Evolutionary conservation across 345 rosid genomes (phyloP), one percentile per base, ranked within the genome.

Genomic region (Arabidopsis suecica): DNA sequence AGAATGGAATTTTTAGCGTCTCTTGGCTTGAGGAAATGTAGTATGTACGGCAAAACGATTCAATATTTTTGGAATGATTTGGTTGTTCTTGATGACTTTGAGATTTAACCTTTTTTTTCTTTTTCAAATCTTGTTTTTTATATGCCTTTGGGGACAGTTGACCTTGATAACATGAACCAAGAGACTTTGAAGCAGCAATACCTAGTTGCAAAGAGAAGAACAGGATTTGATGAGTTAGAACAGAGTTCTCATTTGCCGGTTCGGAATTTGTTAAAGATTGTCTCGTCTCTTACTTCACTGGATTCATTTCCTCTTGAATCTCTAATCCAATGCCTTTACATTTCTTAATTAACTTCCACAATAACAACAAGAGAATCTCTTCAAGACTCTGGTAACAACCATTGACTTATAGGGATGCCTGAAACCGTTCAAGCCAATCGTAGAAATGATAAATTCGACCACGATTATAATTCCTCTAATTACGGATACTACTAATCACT

Each of bases 11-110:
- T 40, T 40, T 4, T 69, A 18, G 93, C 65, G 44, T 90, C 60
- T 80, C 89, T 61, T 90, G 96, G 91, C 51, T 88, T 82, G 96
- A 90, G 70, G 89, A 90, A 2, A 28, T 28, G 3, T 28, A 28
- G 30, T 83, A 80, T 91, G 95, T 89, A 49, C 38, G 22, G 5
- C 16, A 28, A 32, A 25, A n/a, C 1, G 16, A 42, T 30, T n/a
- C 25, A 41, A 18, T 54, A 34, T 49, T n/a, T 72, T 12, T 55
- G 1, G 40, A 32, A 49, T 37, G 16, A 37, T 58, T 54, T 33
- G 37, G 28, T 54, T 44, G 38, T 71, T 47, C 49, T 36, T 71
- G 5, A 49, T 36, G 50, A 48, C n/a, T 5, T 47, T 44, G 37
- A 60, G 18, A 50, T 25, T 34, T 8, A 30, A 23, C 20, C 5